phyloP scores from a whole-genome alignment of 176 grass and related monocot species.

The Triticum monococcum region DNA sequence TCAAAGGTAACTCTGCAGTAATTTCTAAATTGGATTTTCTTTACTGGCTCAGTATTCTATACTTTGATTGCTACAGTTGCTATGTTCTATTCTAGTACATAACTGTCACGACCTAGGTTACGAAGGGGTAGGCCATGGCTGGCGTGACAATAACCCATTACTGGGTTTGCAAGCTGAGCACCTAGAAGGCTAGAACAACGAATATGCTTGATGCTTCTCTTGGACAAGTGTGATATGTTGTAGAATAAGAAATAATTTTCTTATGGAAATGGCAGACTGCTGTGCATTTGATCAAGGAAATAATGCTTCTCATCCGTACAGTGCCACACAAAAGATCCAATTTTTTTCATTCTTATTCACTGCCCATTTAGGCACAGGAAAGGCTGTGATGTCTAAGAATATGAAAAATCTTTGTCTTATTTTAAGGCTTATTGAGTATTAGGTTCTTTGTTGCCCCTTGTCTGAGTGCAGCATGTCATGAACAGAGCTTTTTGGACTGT shows the following conservation, averaged over 20 bases:
- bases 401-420: too few relatives aligned
- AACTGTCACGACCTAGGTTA: not conserved
- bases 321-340: not conserved
- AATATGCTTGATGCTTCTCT: conserved; percentile 3
- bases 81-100: not conserved
- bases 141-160: not conserved
- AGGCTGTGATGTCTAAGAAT: too few relatives aligned
- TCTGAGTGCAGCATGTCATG: not conserved
- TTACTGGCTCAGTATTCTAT: conserved; percentile 13
- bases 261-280: not conserved
- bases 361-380: not conserved
- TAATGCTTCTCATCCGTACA: not conserved
- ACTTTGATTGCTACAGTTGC: not conserved
- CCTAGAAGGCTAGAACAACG: not conserved
- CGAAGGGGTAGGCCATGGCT: too few relatives aligned
- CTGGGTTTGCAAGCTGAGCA: not conserved
- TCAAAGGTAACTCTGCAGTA: conserved; percentile 57
- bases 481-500: not conserved
- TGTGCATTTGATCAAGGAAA: not conserved
- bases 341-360: not conserved
- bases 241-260: conserved; percentile 7
- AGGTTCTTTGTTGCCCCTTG: not conserved
- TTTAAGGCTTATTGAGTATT: not conserved
- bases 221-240: conserved; percentile 1
- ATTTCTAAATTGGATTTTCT: conserved; percentile 4